phyloP scores from a whole-genome alignment of 805 yeast genomes.

The Candida corydali region DNA sequence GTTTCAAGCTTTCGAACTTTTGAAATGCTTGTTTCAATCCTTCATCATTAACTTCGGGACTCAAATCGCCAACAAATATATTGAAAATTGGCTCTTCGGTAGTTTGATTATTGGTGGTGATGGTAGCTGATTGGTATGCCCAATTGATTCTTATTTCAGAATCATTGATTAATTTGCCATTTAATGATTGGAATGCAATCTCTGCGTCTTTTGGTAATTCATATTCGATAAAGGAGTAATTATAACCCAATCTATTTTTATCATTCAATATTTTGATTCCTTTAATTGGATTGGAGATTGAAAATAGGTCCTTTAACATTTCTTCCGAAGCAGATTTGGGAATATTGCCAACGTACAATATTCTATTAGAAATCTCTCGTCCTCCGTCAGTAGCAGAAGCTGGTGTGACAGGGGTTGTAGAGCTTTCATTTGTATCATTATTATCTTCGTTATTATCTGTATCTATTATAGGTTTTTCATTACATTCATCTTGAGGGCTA shows the following conservation, averaged over 20 bases:
- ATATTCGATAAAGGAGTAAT: constrained; percentile 83
- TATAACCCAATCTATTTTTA: constrained; percentile 67
- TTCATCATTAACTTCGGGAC: constrained; percentile 80
- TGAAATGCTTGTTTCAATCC: constrained; percentile 53
- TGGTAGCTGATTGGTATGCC: constrained; percentile 81
- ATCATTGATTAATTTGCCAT: constrained; percentile 54
- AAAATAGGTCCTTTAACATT: constrained; percentile 55
- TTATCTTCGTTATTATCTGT: background rate
- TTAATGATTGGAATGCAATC: constrained; percentile 55
- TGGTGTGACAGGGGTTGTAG: constrained; percentile 26
- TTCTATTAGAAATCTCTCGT: constrained; percentile 68
- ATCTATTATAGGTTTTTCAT: constrained; percentile 1
- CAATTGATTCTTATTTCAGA: constrained; percentile 64
- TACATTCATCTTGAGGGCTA: too few relatives aligned
- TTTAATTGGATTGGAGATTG: constrained; percentile 56
- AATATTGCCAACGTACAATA: constrained; percentile 74
- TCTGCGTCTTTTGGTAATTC: constrained; percentile 55
- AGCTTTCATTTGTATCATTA: background rate
- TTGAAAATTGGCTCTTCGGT: constrained; percentile 54
- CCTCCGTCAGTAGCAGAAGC: constrained; percentile 82
- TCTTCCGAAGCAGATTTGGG: constrained; percentile 65
- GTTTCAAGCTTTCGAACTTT: constrained; percentile 56
- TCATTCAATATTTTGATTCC: constrained; percentile 71
- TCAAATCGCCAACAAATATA: constrained; percentile 82
- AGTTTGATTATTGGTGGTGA: constrained; percentile 41